Conservation (phyloP, 2,329 filamentous ascomycete genomes). For the Paecilomyces fulvus region DNA sequence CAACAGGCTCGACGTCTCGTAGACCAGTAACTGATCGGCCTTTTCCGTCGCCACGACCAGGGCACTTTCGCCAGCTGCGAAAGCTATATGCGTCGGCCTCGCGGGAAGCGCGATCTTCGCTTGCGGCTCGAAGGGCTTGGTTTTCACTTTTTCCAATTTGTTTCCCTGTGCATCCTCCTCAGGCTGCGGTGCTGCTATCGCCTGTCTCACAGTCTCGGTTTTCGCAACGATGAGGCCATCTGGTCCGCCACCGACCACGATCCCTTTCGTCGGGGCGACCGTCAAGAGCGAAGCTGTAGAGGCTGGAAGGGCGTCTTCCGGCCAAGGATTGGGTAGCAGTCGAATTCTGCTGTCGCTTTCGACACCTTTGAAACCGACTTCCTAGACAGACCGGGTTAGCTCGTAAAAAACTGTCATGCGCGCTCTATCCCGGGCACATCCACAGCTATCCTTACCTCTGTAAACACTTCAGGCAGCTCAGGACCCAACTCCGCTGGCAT, state of each 20-base stretch:
- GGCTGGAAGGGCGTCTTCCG: conserved; percentile 57
- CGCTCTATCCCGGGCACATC: background rate
- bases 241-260: conserved; percentile 81
- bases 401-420: conserved; percentile 5
- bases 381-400: conserved; percentile 33
- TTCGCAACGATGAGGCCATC: conserved; percentile 67
- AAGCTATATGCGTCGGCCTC: conserved; percentile 78
- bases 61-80: conserved; percentile 81
- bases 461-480: conserved; percentile 69
- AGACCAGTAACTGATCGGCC: conserved; percentile 75
- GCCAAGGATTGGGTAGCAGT: conserved; percentile 70
- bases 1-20: conserved; percentile 62
- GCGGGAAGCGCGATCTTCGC: conserved; percentile 63
- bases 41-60: conserved; percentile 74
- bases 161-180: background rate
- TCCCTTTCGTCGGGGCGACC: conserved; percentile 68
- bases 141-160: conserved; percentile 36
- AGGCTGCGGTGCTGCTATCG: conserved; percentile 49
- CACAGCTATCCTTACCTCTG: conserved; percentile 52
- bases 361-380: conserved; percentile 72
- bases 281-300: conserved; percentile 75
- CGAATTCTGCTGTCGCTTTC: conserved; percentile 75
- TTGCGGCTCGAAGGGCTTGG: conserved; percentile 64
- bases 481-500: conserved; percentile 46
- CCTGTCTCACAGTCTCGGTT: conserved; percentile 68